Evolutionary conservation across 306 rosid species (phyloP), one percentile per base, ranked within the genome.

Genomic region (Ceratonia siliqua): DNA sequence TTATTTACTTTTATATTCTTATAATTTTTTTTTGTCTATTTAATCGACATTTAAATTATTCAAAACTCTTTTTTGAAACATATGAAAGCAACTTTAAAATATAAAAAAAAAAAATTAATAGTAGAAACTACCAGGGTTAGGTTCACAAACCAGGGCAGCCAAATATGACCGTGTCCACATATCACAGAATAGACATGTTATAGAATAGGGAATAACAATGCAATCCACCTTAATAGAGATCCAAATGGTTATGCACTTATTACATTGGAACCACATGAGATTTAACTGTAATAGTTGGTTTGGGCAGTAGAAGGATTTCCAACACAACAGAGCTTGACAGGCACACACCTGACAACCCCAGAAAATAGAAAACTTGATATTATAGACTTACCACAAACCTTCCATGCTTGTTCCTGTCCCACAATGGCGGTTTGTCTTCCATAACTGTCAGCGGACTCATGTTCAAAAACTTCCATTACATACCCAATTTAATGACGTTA

Each of bases 401-500:
- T 63, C 24, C 46, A 46, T 13, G 2, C 52, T 27, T 33, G 41
- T 52, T 63, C 79, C n/a, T 63, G 45, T 63, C 50, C 33, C 72
- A 75, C 21, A 41, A 53, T 22, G 5, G 11, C 22, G 53, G 22
- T 35, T 56, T 33, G 39, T n/a, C 62, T 46, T 48, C 58, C 62
- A 75, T 21, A 28, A 28, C 36, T 10, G 43, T 49, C 62, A 73
- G 73, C 68, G 55, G 78, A 68, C 30, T 46, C 73, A 48, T 13
- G 52, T 70, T 33, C 43, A 55, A 36, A 28, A 70, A 73, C 57
- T 53, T 72, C 21, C 70, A 54, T 70, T 35, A 81, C 78, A 78
- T 28, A 73, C 72, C 56, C 74, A 38, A 64, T 62, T 68, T 35
- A 61, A 61, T 20, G 9, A 80, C 46, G 62, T 80, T 57, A 84